Base-by-base conservation (phyloP, 257 asterid species). In the Plectranthus barbatus region DNA sequence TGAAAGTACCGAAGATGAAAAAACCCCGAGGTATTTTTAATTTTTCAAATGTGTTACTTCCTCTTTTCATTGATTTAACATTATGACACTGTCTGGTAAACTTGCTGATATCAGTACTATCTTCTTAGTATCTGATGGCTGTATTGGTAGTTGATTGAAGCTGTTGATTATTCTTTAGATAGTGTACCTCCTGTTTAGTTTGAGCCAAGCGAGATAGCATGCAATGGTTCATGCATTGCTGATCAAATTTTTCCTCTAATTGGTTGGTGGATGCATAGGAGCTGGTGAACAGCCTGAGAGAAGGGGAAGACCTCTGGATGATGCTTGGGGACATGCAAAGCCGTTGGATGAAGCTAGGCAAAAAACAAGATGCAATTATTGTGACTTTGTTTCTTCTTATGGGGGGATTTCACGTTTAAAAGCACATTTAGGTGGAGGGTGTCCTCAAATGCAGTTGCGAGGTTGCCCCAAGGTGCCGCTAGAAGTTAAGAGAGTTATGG, bases 381-480 rank as follows among this genome's bases (percentile, higher is more conserved):
- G 86, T 18, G 77, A 79, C 40, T 81, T 66, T 46, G 47, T 78
- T 53, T 81, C 86, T 48, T 20, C 26, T 9, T 78, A 74, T 53
- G 86, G 86, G n/a, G 86, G 86, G 26, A 81, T 81, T 60, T 77
- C 86, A 3, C 83, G 83, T 57, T 63, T 81, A 29, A 81, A 78
- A 79, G 78, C 86, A 5, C 86, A 81, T 76, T 73, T 81, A 52
- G 86, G 82, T 12, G 86, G 86, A 23, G 86, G 84, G 11, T 73
- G 52, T 48, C 72, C 80, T 5, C 63, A 73, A 31, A 48, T 74
- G 70, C 77, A 74, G 57, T 49, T 81, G 62, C 77, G 52, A 68
- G 82, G 82, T 64, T 81, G 87, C 69, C 82, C 80, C 69, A 78
- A 62, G 24, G 87, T 75, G 60, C 56, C 87, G 10, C 40, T 31